Evolutionary conservation across 1,284 basidiomycete species (phyloP).

Genomic region (Sporisorium scitamineum): DNA sequence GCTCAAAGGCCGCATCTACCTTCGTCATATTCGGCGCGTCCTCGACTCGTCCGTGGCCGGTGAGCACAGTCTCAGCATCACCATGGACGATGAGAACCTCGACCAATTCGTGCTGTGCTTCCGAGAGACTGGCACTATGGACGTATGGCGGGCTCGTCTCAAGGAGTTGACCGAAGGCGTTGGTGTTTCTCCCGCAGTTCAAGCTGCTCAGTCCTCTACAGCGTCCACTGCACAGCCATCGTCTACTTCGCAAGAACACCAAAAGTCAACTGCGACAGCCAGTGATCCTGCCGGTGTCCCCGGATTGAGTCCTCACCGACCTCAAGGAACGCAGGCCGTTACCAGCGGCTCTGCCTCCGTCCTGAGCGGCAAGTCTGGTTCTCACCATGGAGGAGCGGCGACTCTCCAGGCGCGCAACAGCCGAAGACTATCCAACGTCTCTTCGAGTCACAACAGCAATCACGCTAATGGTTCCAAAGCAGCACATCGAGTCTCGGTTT

Average conservation of each 20-base stretch:
- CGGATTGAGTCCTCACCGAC: constrained; percentile 18
- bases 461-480: constrained; percentile 19
- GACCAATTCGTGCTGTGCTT: constrained; percentile 95
- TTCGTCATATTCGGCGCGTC: constrained; percentile 89
- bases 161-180: constrained; percentile 33
- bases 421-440: constrained; percentile 33
- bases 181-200: constrained; percentile 15
- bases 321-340: constrained; percentile 10
- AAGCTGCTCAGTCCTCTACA: background rate
- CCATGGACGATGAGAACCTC: constrained; percentile 91
- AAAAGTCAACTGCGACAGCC: constrained; percentile 1
- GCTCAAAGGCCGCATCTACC: constrained; percentile 92
- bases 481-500: constrained; percentile 20
- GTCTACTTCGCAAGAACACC: constrained; percentile 5
- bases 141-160: constrained; percentile 79
- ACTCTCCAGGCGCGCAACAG: constrained; percentile 22
- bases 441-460: constrained; percentile 39
- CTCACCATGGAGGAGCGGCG: constrained; percentile 22
- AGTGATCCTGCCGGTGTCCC: constrained; percentile 1
- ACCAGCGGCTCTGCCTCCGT: constrained; percentile 43
- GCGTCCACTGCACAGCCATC: background rate
- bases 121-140: constrained; percentile 85
- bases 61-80: constrained; percentile 89
- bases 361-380: constrained; percentile 52
- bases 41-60: constrained; percentile 80